Base-by-base conservation (phyloP, 108 stramenopile genomes). In the Conticribra guillardii region DNA sequence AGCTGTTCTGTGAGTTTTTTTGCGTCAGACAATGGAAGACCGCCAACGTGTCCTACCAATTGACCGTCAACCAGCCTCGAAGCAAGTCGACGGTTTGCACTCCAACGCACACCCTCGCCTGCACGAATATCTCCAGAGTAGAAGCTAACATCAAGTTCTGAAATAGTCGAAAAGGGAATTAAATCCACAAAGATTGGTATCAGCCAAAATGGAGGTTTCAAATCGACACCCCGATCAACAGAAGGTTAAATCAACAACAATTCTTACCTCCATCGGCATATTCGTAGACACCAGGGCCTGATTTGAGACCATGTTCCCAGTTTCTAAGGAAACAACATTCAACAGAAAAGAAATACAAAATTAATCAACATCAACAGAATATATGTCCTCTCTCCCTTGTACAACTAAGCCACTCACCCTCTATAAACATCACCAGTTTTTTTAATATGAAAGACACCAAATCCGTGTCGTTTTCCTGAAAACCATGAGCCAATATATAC, bases 81-180 rank as follows among this genome's bases (percentile, higher is more conserved):
- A 0, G 74, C 74, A 34, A 52, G 55, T 41, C 45, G 24, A 54
- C 74, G 56, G 60, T 50, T 57, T 22, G 74, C 60, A 22, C 41
- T 67, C 74, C 74, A 74, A n/a, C 74, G 47, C 32, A 74, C 74
- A n/a, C 74, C 74, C 15, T 74, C 74, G 15, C 74, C 74, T 26
- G 61, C 57, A 29, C 74, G 55, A 7, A 74, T 59, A 21, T 74
- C 74, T 44, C 67, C 60, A 23, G 54, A 16, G 50, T 74, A 74
- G 24, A 74, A 65, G 50, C 74, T 74, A 16, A 74, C 58, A 33
- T 74, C 74, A 27, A 74, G 19, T 54, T 74, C n/a, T n/a, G n/a
- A n/a, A n/a, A n/a, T n/a, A n/a, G n/a, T n/a, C n/a, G n/a, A n/a
- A n/a, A n/a, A n/a, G n/a, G n/a, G n/a, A n/a, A n/a, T n/a, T n/a